Conservation (phyloP, 2,329 filamentous ascomycete species). For the Aspergillus pseudotamarii region DNA sequence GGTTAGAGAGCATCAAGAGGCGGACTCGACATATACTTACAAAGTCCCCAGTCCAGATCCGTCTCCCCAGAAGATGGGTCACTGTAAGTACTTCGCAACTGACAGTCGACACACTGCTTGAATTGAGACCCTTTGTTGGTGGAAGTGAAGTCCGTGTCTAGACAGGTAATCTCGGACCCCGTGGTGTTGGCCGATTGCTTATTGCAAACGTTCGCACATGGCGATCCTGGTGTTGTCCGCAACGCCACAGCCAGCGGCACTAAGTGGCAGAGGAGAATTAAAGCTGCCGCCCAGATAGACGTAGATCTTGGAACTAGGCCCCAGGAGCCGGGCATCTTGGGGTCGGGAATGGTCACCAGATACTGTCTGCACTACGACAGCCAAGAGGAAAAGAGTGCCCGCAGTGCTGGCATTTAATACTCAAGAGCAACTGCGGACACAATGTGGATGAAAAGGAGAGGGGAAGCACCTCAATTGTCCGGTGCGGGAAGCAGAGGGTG, state of each 20-base stretch:
- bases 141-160: conserved; percentile 40
- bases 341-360: conserved; percentile 8
- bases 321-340: conserved; percentile 26
- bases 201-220: conserved; percentile 39
- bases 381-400: conserved; percentile 2
- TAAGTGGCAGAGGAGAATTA: conserved; percentile 25
- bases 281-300: conserved; percentile 22
- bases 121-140: conserved; percentile 40
- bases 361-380: conserved; percentile 8
- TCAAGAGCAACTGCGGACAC: background rate
- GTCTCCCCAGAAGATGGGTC: conserved; percentile 39
- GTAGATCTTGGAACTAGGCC: conserved; percentile 15
- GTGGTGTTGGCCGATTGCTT: conserved; percentile 39
- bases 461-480: background rate
- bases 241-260: conserved; percentile 29
- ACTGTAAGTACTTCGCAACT: conserved; percentile 43
- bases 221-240: conserved; percentile 40
- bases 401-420: conserved; percentile 17
- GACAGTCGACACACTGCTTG: conserved; percentile 45
- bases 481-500: background rate
- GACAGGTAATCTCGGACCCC: conserved; percentile 44
- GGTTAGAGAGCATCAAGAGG: background rate
- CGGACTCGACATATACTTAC: conserved; percentile 35
- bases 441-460: background rate
- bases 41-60: conserved; percentile 50